These are phyloP conservation scores for Dendryphion nanum DNA, from an alignment of 2,329 filamentous ascomycete genomes.

Conservation along the genomic window DNA sequence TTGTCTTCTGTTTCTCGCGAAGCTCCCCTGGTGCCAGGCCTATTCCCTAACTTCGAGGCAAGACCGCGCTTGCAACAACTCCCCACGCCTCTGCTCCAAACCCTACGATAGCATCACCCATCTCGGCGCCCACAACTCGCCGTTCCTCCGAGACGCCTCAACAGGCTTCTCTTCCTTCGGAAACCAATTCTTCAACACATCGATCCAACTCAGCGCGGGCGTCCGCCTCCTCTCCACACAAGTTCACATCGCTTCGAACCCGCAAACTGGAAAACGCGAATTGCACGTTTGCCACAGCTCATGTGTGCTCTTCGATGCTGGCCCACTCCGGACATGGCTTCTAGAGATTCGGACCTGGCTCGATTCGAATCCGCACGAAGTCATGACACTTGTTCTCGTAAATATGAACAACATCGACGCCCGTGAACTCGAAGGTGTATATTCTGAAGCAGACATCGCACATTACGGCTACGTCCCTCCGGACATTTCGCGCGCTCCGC, in stretches of 20 bases:
- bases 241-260: constrained; percentile 59
- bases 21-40: constrained; percentile 5
- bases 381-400: constrained; percentile 70
- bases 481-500: constrained; percentile 52
- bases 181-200: constrained; percentile 72
- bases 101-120: constrained; percentile 72
- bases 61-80: constrained; percentile 70
- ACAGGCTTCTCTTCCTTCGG: constrained; percentile 61
- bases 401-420: constrained; percentile 61
- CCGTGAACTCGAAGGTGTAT: constrained; percentile 49
- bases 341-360: constrained; percentile 63
- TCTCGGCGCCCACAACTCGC: constrained; percentile 70
- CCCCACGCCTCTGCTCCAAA: constrained; percentile 66
- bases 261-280: constrained; percentile 23
- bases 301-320: constrained; percentile 67
- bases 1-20: not conserved
- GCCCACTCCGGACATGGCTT: constrained; percentile 63
- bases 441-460: constrained; percentile 50
- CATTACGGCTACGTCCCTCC: constrained; percentile 38
- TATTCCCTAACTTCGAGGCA: no score
- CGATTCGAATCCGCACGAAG: constrained; percentile 64
- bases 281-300: constrained; percentile 68
- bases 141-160: constrained; percentile 64
- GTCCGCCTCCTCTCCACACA: constrained; percentile 68
- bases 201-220: constrained; percentile 67